Conservation (phyloP, 306 rosid genomes). For the Corylus americana region DNA sequence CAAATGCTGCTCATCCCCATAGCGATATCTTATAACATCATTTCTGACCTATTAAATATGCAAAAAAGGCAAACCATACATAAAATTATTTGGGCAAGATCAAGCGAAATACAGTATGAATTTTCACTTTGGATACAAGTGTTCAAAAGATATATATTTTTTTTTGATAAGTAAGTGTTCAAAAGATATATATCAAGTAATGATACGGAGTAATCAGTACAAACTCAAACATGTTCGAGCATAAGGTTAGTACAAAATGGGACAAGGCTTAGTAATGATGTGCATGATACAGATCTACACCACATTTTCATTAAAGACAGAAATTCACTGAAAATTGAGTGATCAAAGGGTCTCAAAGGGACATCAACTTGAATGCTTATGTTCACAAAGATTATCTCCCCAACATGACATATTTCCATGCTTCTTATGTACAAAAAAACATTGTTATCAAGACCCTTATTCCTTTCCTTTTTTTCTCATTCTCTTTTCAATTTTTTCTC, state of each 20-base stretch:
- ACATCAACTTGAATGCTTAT: slow-evolving; percentile 13
- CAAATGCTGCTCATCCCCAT: slow-evolving; percentile 98
- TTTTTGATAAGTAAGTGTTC: too few species aligned
- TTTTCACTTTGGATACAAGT: neutral
- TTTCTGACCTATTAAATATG: slow-evolving; percentile 65
- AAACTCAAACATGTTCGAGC: neutral
- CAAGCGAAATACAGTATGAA: neutral
- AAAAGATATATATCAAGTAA: slow-evolving; percentile 9
- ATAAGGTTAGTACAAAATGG: neutral
- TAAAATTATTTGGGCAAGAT: slow-evolving; percentile 15
- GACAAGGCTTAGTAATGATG: neutral
- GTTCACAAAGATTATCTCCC: neutral
- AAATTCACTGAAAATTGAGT: neutral
- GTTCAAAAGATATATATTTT: slow-evolving; percentile 2
- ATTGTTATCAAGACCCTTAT: neutral
- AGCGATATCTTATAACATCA: slow-evolving; percentile 86
- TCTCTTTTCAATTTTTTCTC: neutral
- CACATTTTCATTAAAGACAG: neutral
- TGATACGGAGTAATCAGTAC: slow-evolving; percentile 1
- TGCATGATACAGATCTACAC: neutral
- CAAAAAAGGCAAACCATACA: slow-evolving; percentile 11
- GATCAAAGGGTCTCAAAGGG: neutral
- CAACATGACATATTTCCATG: neutral
- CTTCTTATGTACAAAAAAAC: neutral
- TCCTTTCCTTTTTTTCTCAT: neutral